Percentiles rank a stretch among this genome's conserved stretches.
Conservation (phyloP, 2,329 filamentous ascomycete species). For the Fusarium falciforme region DNA sequence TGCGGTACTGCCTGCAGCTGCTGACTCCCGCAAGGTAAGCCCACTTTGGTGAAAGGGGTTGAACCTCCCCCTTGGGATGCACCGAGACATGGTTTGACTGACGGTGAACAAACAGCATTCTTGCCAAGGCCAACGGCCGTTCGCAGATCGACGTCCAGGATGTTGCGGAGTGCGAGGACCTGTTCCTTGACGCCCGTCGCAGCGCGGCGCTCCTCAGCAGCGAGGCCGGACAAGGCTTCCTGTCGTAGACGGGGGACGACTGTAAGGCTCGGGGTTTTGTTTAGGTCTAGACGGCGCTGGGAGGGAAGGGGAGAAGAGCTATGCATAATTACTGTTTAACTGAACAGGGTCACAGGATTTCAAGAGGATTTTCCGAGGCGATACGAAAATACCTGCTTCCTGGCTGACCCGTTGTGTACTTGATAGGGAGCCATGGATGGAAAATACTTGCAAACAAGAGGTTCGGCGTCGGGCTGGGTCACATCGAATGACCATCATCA, state of each 20-base stretch:
- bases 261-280: constrained; percentile 11
- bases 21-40: constrained; percentile 81
- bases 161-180: constrained; percentile 82
- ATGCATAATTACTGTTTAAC: constrained; percentile 42
- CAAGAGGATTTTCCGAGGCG: constrained; percentile 22
- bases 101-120: constrained; percentile 69
- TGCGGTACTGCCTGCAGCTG: constrained; percentile 93
- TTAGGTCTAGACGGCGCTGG: constrained; percentile 37
- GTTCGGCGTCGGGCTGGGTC: constrained; percentile 43
- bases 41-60: constrained; percentile 30
- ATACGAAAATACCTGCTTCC: constrained; percentile 33
- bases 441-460: constrained; percentile 35
- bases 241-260: constrained; percentile 60
- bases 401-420: constrained; percentile 36
- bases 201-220: constrained; percentile 77
- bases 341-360: constrained; percentile 29
- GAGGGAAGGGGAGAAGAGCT: constrained; percentile 38
- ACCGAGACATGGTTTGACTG: constrained; percentile 48
- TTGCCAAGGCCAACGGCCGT: constrained; percentile 85
- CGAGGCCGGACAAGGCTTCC: constrained; percentile 73
- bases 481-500: constrained; percentile 32
- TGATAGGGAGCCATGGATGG: constrained; percentile 39
- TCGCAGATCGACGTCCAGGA: constrained; percentile 81
- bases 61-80: constrained; percentile 17
- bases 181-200: constrained; percentile 85